phyloP scores from a whole-genome alignment of 148 eudicot genomes.

The Salicornia ramosissima region DNA sequence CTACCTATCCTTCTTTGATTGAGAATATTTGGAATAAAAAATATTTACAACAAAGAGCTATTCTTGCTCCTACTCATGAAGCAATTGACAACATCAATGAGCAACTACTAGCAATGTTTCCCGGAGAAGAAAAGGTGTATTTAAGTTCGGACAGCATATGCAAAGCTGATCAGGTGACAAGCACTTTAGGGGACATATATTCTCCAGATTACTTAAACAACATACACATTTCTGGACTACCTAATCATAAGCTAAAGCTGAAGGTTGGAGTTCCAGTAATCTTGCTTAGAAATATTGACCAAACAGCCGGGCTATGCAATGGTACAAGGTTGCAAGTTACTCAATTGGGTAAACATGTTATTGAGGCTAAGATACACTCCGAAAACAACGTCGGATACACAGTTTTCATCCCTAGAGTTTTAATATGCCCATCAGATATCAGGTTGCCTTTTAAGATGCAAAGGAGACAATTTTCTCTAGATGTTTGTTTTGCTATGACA shows the following conservation, averaged over 20 bases:
- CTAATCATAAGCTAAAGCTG: not conserved
- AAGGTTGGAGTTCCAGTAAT: constrained; percentile 1
- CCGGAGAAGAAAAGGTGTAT: not conserved
- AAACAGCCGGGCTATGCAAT: not conserved
- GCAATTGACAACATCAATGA: not conserved
- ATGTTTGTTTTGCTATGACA: constrained; percentile 6
- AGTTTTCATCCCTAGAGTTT: constrained; percentile 6
- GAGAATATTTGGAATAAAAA: not conserved
- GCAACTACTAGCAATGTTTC: too few species aligned
- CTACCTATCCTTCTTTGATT: not conserved
- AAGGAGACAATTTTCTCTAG: not conserved
- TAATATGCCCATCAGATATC: not conserved
- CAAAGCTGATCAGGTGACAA: not conserved
- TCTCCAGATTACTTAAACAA: not conserved
- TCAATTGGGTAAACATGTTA: not conserved
- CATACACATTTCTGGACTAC: not conserved
- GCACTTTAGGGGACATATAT: not conserved
- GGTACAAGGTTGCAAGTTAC: not conserved
- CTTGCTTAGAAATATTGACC: constrained; percentile 6
- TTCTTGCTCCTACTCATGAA: constrained; percentile 6
- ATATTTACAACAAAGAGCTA: constrained; percentile 8
- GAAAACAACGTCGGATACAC: not conserved
- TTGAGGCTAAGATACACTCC: not conserved
- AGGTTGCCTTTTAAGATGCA: not conserved
- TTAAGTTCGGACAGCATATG: not conserved